These are phyloP conservation scores for Solanum lignicaule DNA, from an alignment of 257 asterid genomes.

Conservation along the genomic window DNA sequence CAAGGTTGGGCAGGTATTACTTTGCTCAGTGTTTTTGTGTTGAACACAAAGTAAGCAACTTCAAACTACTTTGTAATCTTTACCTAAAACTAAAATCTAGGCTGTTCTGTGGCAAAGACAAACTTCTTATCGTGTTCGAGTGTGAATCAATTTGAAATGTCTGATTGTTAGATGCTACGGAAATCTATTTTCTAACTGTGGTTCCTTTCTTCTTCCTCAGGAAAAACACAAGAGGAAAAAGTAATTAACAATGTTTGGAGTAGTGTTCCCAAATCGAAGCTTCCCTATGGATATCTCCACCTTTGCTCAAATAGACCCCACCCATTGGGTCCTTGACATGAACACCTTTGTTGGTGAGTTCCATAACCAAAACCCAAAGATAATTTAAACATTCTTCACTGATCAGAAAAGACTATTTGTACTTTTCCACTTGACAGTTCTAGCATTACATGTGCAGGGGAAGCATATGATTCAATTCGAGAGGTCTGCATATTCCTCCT, in stretches of 20 bases:
- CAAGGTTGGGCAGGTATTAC: not conserved
- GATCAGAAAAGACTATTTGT: not conserved
- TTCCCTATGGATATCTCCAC: constrained; percentile 91
- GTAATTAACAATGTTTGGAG: constrained; percentile 64
- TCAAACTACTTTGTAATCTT: not conserved
- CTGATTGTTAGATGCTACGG: not conserved
- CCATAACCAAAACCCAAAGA: not conserved
- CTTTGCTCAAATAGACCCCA: constrained; percentile 83
- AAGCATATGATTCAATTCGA: constrained; percentile 68
- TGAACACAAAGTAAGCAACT: not conserved
- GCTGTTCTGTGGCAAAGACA: not conserved
- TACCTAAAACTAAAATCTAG: not conserved
- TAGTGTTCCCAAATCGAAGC: constrained; percentile 86
- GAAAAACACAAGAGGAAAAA: not conserved
- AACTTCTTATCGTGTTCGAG: not conserved
- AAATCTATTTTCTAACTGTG: not conserved
- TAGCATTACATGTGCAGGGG: constrained; percentile 23
- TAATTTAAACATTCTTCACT: not conserved
- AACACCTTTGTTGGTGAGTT: constrained; percentile 68
- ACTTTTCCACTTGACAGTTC: not conserved
- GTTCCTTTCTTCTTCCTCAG: not conserved
- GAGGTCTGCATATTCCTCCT: constrained; percentile 85
- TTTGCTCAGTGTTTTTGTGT: not conserved
- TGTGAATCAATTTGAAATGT: not conserved
- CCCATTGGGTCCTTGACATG: constrained; percentile 96